Evolutionary conservation across 1,284 basidiomycete species (phyloP).

Genomic region (Tylopilus sp.): DNA sequence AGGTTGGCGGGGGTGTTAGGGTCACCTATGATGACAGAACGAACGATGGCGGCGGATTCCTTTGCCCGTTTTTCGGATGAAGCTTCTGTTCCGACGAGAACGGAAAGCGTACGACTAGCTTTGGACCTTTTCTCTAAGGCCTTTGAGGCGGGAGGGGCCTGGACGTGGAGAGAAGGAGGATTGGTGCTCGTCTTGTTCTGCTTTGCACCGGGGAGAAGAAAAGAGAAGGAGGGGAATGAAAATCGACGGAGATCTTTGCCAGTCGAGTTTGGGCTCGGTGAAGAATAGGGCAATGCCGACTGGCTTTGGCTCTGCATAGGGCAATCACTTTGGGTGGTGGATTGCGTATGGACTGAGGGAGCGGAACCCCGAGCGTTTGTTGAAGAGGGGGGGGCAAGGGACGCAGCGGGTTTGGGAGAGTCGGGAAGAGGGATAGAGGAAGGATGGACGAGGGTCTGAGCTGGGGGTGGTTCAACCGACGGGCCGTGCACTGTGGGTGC

Average conservation of each 20-base stretch:
- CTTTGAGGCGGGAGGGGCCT: constrained; percentile 9
- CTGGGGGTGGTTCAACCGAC: background rate
- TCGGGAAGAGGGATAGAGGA: constrained; percentile 10
- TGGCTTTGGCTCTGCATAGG: constrained; percentile 29
- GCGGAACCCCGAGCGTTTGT: constrained; percentile 2
- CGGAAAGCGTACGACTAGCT: constrained; percentile 30
- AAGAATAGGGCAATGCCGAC: constrained; percentile 28
- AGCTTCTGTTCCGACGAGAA: constrained; percentile 18
- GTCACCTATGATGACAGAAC: constrained; percentile 64
- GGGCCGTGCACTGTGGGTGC: constrained; percentile 27
- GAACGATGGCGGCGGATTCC: constrained; percentile 58
- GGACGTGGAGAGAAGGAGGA: constrained; percentile 10
- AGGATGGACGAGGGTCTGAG: constrained; percentile 6
- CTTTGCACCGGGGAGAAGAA: constrained; percentile 34
- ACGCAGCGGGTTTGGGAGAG: constrained; percentile 18
- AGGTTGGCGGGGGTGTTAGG: constrained; percentile 32
- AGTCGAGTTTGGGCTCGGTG: constrained; percentile 2
- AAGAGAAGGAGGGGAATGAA: constrained; percentile 39
- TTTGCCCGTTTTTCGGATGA: constrained; percentile 58
- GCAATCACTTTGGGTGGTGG: constrained; percentile 16
- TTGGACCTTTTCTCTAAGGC: constrained; percentile 35
- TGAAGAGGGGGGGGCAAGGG: constrained; percentile 24
- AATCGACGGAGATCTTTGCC: constrained; percentile 34
- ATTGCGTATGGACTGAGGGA: constrained; percentile 18
- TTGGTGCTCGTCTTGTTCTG: constrained; percentile 18